A percentile compares a stretch with the other conserved stretches of the same genome.
phyloP scores from a whole-genome alignment of 257 asterid species.

The Rauvolfia tetraphylla region DNA sequence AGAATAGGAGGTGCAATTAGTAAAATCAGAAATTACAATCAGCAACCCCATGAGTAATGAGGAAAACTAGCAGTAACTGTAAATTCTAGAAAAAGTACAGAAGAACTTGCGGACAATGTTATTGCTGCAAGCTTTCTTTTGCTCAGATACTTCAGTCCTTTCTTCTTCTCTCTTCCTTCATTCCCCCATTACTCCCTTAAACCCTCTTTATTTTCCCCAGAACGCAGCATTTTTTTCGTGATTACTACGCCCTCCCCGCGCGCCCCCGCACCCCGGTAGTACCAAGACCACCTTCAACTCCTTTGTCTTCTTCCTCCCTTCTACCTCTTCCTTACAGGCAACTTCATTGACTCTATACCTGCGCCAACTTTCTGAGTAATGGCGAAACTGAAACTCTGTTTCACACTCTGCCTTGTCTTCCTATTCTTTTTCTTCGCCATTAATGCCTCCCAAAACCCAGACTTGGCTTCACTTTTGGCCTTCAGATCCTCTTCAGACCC shows the following conservation, averaged over 20 bases:
- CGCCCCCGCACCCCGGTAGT: too few relatives aligned
- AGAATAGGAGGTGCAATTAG: too few relatives aligned
- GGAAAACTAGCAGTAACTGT: too few relatives aligned
- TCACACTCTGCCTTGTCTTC: background rate
- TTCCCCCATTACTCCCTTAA: background rate
- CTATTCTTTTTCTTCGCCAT: background rate
- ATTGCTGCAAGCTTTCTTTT: slow-evolving; percentile 4
- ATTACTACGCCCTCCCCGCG: background rate
- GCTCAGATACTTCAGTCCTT: background rate
- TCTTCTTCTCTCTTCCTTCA: slow-evolving; percentile 2
- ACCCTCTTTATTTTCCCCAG: slow-evolving; percentile 11
- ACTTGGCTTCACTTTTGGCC: slow-evolving; percentile 42
- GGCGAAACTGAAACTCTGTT: background rate
- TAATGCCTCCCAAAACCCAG: slow-evolving; percentile 47
- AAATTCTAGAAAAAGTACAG: background rate
- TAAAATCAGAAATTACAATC: too few relatives aligned
- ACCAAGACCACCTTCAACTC: background rate
- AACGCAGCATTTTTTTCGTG: background rate
- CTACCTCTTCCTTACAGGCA: background rate
- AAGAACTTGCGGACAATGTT: background rate
- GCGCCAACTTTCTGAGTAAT: slow-evolving; percentile 2
- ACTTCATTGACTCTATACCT: background rate
- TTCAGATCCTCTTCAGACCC: slow-evolving; percentile 63
- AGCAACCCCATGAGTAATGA: too few relatives aligned
- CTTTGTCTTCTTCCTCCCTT: background rate